These are phyloP conservation scores for Exobasidium cylindrosporum DNA, from an alignment of 1,284 basidiomycete genomes.

Conservation along the genomic window DNA sequence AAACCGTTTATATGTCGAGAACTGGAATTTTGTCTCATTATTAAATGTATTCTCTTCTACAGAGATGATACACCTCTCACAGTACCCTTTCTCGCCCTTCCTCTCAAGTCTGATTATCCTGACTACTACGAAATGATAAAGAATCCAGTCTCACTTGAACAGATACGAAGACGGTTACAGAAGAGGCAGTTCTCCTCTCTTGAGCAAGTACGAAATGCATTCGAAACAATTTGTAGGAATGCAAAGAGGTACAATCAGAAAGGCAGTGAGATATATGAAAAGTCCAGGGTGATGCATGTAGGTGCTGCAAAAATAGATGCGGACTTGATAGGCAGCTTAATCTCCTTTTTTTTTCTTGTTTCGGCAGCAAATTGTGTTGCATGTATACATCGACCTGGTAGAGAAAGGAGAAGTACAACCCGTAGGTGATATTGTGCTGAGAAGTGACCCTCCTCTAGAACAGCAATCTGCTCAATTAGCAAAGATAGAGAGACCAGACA, in stretches of 20 bases:
- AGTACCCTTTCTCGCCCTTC: constrained; percentile 71
- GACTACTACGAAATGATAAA: constrained; percentile 88
- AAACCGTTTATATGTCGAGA: constrained; percentile 7
- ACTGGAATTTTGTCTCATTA: no score
- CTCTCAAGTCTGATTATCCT: constrained; percentile 74
- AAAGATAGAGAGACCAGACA: constrained; percentile 1
- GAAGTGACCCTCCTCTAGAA: constrained; percentile 2
- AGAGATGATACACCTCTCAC: constrained; percentile 59
- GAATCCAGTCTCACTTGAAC: constrained; percentile 77
- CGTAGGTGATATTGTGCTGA: neutral
- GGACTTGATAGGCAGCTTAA: neutral
- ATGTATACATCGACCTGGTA: constrained; percentile 30
- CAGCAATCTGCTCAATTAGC: constrained; percentile 7
- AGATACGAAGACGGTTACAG: constrained; percentile 71
- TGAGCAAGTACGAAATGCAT: constrained; percentile 72
- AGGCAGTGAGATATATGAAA: constrained; percentile 77
- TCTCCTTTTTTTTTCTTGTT: neutral
- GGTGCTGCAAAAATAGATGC: constrained; percentile 26
- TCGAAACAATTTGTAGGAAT: constrained; percentile 83
- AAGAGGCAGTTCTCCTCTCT: constrained; percentile 66
- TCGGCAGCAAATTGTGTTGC: neutral
- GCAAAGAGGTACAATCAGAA: constrained; percentile 84
- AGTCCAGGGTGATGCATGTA: constrained; percentile 70
- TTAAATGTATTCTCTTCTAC: no score
- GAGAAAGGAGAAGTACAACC: constrained; percentile 12